Conservation (phyloP, 768 basidiomycete species). For the Candolleomyces aberdarensis region DNA sequence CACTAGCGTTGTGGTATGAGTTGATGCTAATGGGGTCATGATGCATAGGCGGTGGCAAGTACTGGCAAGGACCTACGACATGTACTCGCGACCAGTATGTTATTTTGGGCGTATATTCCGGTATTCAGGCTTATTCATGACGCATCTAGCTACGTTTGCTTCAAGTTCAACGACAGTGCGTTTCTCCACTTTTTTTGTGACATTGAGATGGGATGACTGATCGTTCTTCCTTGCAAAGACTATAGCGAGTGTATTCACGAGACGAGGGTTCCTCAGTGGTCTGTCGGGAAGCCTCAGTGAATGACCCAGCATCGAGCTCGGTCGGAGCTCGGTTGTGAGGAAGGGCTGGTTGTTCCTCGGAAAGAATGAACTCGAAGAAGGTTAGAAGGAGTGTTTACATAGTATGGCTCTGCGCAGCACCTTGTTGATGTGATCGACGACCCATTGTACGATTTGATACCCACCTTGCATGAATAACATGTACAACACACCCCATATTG, state of each 20-base stretch:
- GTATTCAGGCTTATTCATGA: not conserved
- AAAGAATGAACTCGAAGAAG: too few species aligned
- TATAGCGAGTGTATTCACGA: slow-evolving; percentile 10
- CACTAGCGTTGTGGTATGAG: too few species aligned
- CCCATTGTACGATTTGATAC: too few species aligned
- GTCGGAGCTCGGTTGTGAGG: too few species aligned
- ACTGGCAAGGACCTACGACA: slow-evolving; percentile 2
- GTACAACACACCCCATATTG: too few species aligned
- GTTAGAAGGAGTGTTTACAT: too few species aligned
- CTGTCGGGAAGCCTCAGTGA: not conserved
- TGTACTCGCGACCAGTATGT: not conserved
- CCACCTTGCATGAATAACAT: too few species aligned
- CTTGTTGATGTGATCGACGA: too few species aligned
- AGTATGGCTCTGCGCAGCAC: too few species aligned
- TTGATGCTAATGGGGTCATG: not conserved
- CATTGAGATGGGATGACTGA: not conserved
- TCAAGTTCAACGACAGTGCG: slow-evolving; percentile 8
- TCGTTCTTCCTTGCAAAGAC: not conserved
- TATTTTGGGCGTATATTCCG: not conserved
- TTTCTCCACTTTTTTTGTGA: not conserved
- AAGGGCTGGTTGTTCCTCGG: too few species aligned
- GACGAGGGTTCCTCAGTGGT: slow-evolving; percentile 2
- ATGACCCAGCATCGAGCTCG: not conserved
- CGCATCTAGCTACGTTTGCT: slow-evolving; percentile 2
- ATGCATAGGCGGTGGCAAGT: slow-evolving; percentile 5